These are phyloP conservation scores for Cnidoscolus chayamansa DNA, from an alignment of 441 rosid species.

Conservation along the genomic window DNA sequence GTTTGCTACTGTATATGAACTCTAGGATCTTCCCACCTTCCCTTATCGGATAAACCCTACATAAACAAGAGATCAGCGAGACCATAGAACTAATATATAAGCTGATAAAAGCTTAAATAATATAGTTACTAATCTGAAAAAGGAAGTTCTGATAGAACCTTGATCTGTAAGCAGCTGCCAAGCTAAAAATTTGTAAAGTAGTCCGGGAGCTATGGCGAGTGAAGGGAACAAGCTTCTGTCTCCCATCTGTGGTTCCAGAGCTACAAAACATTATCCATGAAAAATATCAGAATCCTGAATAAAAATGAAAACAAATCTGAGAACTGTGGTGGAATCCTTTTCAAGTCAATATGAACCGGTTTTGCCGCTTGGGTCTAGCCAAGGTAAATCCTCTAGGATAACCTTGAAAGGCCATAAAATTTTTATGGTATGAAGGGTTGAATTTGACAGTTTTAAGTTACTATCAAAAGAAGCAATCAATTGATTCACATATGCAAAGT, in stretches of 20 bases:
- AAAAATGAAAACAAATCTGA: not conserved
- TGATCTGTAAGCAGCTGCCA: slow-evolving; percentile 89
- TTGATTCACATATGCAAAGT: not conserved
- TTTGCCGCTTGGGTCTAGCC: not conserved
- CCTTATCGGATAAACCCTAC: slow-evolving; percentile 59
- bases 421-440: too few relatives aligned
- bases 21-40: slow-evolving; percentile 85
- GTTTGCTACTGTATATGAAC: slow-evolving; percentile 77
- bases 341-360: too few relatives aligned
- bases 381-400: not conserved
- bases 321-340: too few relatives aligned
- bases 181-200: slow-evolving; percentile 65
- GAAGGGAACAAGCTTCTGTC: slow-evolving; percentile 76
- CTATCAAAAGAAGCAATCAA: not conserved
- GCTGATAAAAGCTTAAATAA: too few relatives aligned
- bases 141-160: slow-evolving; percentile 34
- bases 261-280: slow-evolving; percentile 31
- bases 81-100: not conserved
- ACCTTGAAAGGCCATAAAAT: not conserved
- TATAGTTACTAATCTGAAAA: too few relatives aligned
- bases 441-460: not conserved
- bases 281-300: slow-evolving; percentile 9
- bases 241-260: slow-evolving; percentile 93
- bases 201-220: slow-evolving; percentile 67
- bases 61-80: not conserved